Percentiles rank a stretch among this genome's conserved stretches.
These are phyloP conservation scores for Saturnispora sekii DNA, from an alignment of 805 yeast species.

Conservation along the genomic window DNA sequence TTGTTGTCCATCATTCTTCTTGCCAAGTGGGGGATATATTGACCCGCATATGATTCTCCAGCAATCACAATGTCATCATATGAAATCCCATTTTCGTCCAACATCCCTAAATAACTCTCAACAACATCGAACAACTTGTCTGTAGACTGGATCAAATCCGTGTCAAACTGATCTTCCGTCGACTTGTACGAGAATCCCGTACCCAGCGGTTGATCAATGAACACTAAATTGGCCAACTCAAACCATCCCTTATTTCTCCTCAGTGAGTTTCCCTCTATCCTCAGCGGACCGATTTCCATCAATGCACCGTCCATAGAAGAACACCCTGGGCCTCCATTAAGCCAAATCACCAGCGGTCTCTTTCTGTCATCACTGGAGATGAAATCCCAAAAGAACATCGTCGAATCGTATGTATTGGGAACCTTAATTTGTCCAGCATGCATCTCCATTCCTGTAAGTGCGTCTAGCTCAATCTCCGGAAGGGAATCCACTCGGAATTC, in stretches of 20 bases:
- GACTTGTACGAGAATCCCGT: conserved; percentile 72
- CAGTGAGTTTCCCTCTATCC: conserved; percentile 40
- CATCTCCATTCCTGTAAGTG: conserved; percentile 5
- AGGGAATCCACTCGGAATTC: not conserved
- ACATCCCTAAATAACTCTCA: conserved; percentile 51
- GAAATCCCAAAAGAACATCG: conserved; percentile 71
- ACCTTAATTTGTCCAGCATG: conserved; percentile 12
- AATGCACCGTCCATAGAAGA: conserved; percentile 96
- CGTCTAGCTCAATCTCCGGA: not conserved
- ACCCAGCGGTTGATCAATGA: conserved; percentile 91
- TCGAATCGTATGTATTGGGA: conserved; percentile 4
- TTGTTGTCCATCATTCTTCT: conserved; percentile 42
- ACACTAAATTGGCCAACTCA: conserved; percentile 65
- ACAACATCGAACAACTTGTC: conserved; percentile 57
- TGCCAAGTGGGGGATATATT: conserved; percentile 86
- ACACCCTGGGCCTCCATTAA: conserved; percentile 98
- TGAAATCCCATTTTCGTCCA: conserved; percentile 59
- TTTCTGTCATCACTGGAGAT: conserved; percentile 20
- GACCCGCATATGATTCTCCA: conserved; percentile 97
- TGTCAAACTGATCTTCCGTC: conserved; percentile 35
- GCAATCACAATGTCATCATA: conserved; percentile 56
- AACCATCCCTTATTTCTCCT: conserved; percentile 72
- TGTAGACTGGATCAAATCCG: conserved; percentile 48
- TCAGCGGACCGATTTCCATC: conserved; percentile 84
- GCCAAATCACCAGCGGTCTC: conserved; percentile 64